Evolutionary conservation across 2,329 filamentous ascomycete species (phyloP), one percentile per base, ranked within the genome.

Genomic region (Pseudomassariella vexata): DNA sequence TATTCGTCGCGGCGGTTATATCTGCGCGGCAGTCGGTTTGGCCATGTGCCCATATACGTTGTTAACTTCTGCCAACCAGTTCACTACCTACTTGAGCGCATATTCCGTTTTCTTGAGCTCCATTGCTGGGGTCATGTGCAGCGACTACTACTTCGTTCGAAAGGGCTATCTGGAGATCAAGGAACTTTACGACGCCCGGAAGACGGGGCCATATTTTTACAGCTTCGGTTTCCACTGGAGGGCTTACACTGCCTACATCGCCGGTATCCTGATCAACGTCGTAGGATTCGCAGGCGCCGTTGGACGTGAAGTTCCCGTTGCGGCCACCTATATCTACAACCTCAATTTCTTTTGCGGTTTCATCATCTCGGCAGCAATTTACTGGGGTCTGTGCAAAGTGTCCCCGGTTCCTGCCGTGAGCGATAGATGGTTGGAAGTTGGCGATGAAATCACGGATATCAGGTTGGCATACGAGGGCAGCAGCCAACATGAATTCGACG

Each of bases 91-190:
- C 53, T 76, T 95, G 1, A 92, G 85, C 1, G 83, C 89, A 1
- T 95, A 95, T 65, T 88, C 84, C 3, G 87, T 95, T 35, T 95
- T 95, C 62, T 72, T 95, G n/a, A 89, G 84, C 37, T 87, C 84
- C 25, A 94, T 95, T 41, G 88, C 86, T 1, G 89, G 89, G n/a
- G 86, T 94, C 42, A 92, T 95, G 63, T 68, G 88, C 38, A 75
- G 71, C 45, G 89, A 95, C 58, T 95, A 95, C 65, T 95, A 94
- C 59, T 40, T 83, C 35, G 85, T 95, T 5, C 82, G 89, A 36
- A 79, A 73, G 37, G 89, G 89, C 5, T 94, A 88, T 54, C 67
- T 92, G 3, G 76, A 88, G 43, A 67, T 90, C 44, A 79, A 76
- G 48, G 79, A 86, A 34, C 72, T 95, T 0, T 95, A 94, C 65